Evolutionary conservation across 2,329 filamentous ascomycete species (phyloP), one percentile per base, ranked within the genome.

Genomic region (Akanthomyces lecanii): DNA sequence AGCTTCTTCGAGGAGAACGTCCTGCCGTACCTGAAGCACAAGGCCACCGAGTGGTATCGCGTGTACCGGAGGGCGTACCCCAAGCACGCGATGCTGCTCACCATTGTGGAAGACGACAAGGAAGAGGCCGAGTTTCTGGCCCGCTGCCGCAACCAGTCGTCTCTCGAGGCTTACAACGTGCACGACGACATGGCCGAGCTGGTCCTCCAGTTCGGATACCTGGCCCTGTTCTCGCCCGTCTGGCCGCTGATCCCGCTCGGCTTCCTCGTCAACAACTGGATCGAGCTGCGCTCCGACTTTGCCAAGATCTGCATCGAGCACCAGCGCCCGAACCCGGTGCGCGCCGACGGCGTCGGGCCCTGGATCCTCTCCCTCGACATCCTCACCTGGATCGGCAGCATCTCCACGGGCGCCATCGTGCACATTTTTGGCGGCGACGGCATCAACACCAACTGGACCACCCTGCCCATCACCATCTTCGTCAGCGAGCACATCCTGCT

Each of bases 301-400:
- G 83, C 90, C 75, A 92, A 92, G 70, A 89, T 92, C 62, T 90
- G 87, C 66, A 79, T 87, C 28, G 88, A 92, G 70, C 89, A 89
- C 77, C 87, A 88, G 65, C 84, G 90, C 1, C 90, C 89, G 0
- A 84, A 82, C 0, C 89, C 89, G 0, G 82, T 83, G 66, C 85
- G 89, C 6, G 82, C 87, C 0, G 89, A 91, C 69, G 88, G 86
- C 4, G 91, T 92, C 65, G 89, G 89, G 0, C 89, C 89, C 0
- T 92, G 88, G 83, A 80, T 91, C 18, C 81, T 87, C 65, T 86
- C 85, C 0, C 78, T 92, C 14, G 83, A 84, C 54, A 86, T 90
- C 65, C 78, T 92, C 14, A 85, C 86, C 2, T 90, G 89, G 88
- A 75, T 90, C 36, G 89, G 90, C 14, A 90, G 86, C 64, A 81